Base-by-base conservation (phyloP, 208 protist genomes). In the Leishmania tarentolae region DNA sequence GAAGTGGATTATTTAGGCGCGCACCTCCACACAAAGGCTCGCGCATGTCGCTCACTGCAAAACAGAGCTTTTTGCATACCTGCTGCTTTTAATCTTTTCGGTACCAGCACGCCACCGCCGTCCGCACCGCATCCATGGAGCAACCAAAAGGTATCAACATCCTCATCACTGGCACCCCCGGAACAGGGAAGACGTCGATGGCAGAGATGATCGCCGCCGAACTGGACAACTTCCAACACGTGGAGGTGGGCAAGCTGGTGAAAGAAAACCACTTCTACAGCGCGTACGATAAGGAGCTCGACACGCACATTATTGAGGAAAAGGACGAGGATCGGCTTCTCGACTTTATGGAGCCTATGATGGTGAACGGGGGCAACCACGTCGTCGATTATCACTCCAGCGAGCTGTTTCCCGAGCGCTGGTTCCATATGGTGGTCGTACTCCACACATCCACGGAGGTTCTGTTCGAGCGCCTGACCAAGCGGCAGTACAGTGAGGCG, bases 351-450 rank as follows among this genome's bases (percentile, higher is more conserved):
- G 98, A 99, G 91, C 94, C 94, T 15, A 65, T 92, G 9, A 96
- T 99, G 94, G 83, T 87, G 46, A 85, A 91, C 44, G 93, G 92
- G 3, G 98, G 95, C 63, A 94, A 97, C 80, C 89, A 95, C 78
- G 79, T 99, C 9, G 92, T 99, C 9, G 98, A 99, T 86, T 99
- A 98, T 87, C 98, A 99, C 89, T 92, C 89, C 42, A 99, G 95
- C 79, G 98, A 99, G 83, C 93, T 99, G 42, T 99, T 99, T 76
- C 99, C 99, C 13, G 91, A 99, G 87, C 91, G 99, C 15, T 99
- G 98, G 98, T 99, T 99, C 85, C 96, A 99, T 69, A 88, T 99
- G 2, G 98, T 99, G 9, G 82, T 99, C 13, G 98, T 99, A 17
- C 90, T 99, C 70, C 87, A 97, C 59, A 79, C 96, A 31, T 94